Evolutionary conservation across 2,329 filamentous ascomycete genomes (phyloP), one percentile per base, ranked within the genome.

Genomic region (Fusarium sp.): DNA sequence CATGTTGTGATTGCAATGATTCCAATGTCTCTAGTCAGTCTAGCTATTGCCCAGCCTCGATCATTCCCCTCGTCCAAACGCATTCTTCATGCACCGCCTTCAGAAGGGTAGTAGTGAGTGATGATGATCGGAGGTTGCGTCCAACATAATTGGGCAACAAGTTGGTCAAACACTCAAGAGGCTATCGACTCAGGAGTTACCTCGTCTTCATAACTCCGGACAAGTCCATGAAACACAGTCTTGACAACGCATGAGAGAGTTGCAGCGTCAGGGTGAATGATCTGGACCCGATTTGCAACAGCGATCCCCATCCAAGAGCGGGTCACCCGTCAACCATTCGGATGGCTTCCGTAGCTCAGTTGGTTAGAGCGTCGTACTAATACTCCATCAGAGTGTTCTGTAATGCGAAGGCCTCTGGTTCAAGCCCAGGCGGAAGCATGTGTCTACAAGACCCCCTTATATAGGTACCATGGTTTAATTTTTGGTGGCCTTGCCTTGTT

Each of bases 351-450:
- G 48, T 54, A 54, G 48, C 48, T 54, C 48, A 54, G 48, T 54
- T 54, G 48, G 48, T 54, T 54, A 54, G 48, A 54, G 48, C 48
- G 48, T 31, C 48, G 18, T 54, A 54, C 48, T 54, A 54, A 54
- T 31, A 54, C 27, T n/a, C n/a, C n/a, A n/a, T n/a, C n/a, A n/a
- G n/a, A n/a, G n/a, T n/a, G n/a, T n/a, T n/a, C n/a, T n/a, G n/a
- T n/a, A 31, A 52, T 52, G 48, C 48, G 48, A 29, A 52, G 48
- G 43, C 27, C 43, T 48, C 43, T 18, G 43, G 43, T 48, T 54
- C 48, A 54, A 31, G 48, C 48, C 48, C 27, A 14, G 27, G 48
- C 48, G 48, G 48, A 27, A 54, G 48, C 27, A 54, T 31, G 48
- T 54, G 27, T 54, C 48, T n/a, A n/a, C n/a, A n/a, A n/a, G n/a